Conservation (phyloP, 2,329 filamentous ascomycete species). For the Neonectria magnoliae region DNA sequence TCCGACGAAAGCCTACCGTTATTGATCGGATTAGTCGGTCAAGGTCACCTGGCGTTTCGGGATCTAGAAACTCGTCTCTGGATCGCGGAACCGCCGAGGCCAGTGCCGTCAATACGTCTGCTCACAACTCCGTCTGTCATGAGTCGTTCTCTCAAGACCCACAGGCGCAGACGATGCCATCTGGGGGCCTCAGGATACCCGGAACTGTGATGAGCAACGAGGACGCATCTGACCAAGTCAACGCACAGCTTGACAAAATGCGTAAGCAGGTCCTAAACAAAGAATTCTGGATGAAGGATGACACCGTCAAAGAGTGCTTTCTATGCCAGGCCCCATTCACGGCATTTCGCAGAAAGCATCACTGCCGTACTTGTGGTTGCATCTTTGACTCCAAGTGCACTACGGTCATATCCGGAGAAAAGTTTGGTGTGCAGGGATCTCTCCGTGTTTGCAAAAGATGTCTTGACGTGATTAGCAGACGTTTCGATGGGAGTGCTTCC, state of each 20-base stretch:
- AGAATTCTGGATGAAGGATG: conserved; percentile 99
- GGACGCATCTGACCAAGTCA: conserved; percentile 67
- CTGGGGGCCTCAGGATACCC: conserved; percentile 62
- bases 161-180: conserved; percentile 55
- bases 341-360: conserved; percentile 94
- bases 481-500: conserved; percentile 86
- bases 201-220: conserved; percentile 65
- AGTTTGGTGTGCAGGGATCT: conserved; percentile 86
- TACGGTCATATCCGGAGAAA: conserved; percentile 84
- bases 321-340: conserved; percentile 90
- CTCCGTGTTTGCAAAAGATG: conserved; percentile 94
- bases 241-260: conserved; percentile 74
- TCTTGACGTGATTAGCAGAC: conserved; percentile 87
- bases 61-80: conserved; percentile 68
- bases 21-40: conserved; percentile 66
- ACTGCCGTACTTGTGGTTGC: conserved; percentile 95
- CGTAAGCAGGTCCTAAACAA: conserved; percentile 89
- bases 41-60: conserved; percentile 53
- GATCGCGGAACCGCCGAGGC: conserved; percentile 67
- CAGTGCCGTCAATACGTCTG: conserved; percentile 66
- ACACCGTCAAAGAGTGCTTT: conserved; percentile 97
- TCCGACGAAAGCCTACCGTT: conserved; percentile 58
- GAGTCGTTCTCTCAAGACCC: conserved; percentile 63
- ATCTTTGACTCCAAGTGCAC: conserved; percentile 99
- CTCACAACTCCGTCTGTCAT: conserved; percentile 67